Evolutionary conservation across 2,329 filamentous ascomycete genomes (phyloP).

Genomic region (Waltergamsia citrina): DNA sequence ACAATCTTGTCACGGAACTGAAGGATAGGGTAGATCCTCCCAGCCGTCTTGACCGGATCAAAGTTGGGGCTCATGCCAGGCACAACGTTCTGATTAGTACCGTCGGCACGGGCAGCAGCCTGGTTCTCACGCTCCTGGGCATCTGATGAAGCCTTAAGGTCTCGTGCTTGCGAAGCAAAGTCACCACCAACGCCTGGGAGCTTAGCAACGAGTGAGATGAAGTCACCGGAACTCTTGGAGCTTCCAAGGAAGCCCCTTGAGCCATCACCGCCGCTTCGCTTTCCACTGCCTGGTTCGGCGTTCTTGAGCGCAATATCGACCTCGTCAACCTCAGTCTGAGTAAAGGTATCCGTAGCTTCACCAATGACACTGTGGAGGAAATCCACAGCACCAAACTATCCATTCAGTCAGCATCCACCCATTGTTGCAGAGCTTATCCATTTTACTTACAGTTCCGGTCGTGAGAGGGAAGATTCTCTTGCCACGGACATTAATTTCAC

Average conservation of each 20-base stretch:
- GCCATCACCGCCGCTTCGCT: constrained; percentile 22
- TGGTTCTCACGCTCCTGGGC: constrained; percentile 53
- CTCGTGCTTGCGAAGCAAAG: constrained; percentile 56
- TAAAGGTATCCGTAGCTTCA: constrained; percentile 76
- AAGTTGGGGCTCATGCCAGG: constrained; percentile 69
- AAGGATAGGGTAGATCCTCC: constrained; percentile 89
- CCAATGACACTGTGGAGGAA: constrained; percentile 72
- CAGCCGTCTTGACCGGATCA: constrained; percentile 66
- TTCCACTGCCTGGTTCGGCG: constrained; percentile 43
- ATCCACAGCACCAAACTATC: constrained; percentile 65
- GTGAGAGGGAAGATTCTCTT: constrained; percentile 64
- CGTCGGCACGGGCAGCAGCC: constrained; percentile 18
- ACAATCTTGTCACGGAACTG: constrained; percentile 92
- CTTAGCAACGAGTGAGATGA: constrained; percentile 66
- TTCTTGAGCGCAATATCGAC: constrained; percentile 66
- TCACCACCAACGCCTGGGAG: constrained; percentile 62
- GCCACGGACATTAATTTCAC: constrained; percentile 55
- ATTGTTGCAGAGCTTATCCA: constrained; percentile 12
- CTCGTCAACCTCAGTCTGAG: constrained; percentile 76
- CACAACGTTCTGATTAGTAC: constrained; percentile 46
- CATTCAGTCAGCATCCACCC: constrained; percentile 9
- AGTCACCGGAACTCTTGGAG: constrained; percentile 28
- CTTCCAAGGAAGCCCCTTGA: constrained; percentile 31
- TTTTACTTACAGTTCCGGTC: constrained; percentile 37
- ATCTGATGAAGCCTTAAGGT: constrained; percentile 50